Base-by-base conservation (phyloP, 805 yeast genomes). In the Wickerhamomyces mucosus region DNA sequence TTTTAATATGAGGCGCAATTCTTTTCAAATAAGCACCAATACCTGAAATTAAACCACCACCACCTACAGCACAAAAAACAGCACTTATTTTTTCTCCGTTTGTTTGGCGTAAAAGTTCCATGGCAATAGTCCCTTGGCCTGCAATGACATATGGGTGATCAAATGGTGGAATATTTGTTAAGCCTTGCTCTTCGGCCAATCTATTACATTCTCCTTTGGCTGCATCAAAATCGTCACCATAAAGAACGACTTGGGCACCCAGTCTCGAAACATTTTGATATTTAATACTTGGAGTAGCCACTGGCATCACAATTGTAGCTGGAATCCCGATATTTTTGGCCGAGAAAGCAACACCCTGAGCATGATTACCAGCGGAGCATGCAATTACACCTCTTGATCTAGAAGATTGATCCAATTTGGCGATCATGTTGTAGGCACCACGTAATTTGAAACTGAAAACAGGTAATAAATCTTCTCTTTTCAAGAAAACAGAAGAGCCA, bases 311-410 rank as follows among this genome's bases (percentile, higher is more conserved):
- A 33, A 92, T 92, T 5, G 96, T 89, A 4, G 97, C 89, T 4
- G 95, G 92, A 32, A 92, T 85, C 18, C 78, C 79, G 50, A 92
- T 63, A 37, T 78, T 74, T 38, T 74, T 75, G 4, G 97, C 95
- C 15, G 95, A 80, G 53, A 59, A 89, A 0, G 98, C 98, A 11
- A 92, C 97, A 43, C 99, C 99, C 55, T 92, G 99, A 2, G 99
- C 99, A 48, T 92, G 99, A 57, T 92, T 92, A 21, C 99, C 99
- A 4, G 99, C 99, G 19, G 96, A 85, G 50, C 97, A 92, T 0
- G 97, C 96, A 52, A 94, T 81, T 34, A 92, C 96, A 46, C 99
- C 99, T 65, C 54, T 84, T 46, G 41, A 78, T 69, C 45, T 77
- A 22, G 58, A 50, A 7, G 52, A 32, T n/a, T 71, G 59, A 32